These are phyloP conservation scores for Monosporozyma servazzii DNA, from an alignment of 805 yeast genomes.

Conservation along the genomic window DNA sequence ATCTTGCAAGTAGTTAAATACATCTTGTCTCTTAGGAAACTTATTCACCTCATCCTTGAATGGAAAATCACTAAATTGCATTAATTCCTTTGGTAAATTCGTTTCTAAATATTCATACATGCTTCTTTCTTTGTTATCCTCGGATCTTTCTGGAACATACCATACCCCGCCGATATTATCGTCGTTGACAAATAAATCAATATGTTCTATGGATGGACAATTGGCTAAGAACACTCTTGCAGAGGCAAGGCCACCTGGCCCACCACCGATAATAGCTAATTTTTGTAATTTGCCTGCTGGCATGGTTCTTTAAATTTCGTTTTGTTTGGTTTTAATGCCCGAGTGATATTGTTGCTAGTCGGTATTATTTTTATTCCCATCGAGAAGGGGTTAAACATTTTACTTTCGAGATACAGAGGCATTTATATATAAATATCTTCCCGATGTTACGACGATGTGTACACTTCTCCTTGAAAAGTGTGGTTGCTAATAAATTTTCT, in stretches of 20 bases:
- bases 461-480: no score
- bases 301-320: background rate
- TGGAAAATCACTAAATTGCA: conserved; percentile 53
- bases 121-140: conserved; percentile 28
- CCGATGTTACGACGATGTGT: no score
- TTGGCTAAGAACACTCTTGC: conserved; percentile 56
- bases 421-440: no score
- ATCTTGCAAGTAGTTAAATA: conserved; percentile 48
- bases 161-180: conserved; percentile 69
- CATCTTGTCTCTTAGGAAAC: conserved; percentile 56
- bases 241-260: conserved; percentile 63
- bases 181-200: conserved; percentile 55
- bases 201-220: conserved; percentile 32
- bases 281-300: conserved; percentile 10
- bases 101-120: conserved; percentile 63
- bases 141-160: conserved; percentile 39
- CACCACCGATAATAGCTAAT: conserved; percentile 69
- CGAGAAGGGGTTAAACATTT: background rate
- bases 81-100: conserved; percentile 52
- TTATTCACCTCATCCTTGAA: conserved; percentile 39
- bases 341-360: background rate
- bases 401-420: background rate
- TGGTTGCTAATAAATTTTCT: background rate
- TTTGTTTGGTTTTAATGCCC: background rate
- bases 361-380: background rate